These are phyloP conservation scores for Trichosporon sp. DNA, from an alignment of 1,284 basidiomycete species.

Conservation along the genomic window DNA sequence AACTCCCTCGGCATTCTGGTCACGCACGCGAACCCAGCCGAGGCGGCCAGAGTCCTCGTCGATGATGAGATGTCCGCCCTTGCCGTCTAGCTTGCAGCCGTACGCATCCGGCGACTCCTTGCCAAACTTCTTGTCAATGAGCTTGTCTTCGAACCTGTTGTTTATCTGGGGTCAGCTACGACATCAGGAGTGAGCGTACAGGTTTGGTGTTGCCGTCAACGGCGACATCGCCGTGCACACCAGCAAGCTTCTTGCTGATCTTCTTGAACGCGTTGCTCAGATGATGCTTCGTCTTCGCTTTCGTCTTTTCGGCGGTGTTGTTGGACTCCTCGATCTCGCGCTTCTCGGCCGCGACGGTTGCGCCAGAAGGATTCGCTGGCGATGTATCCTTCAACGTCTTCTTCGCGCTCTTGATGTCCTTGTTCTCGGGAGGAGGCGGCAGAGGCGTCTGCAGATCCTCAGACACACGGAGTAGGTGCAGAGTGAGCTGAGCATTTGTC, in stretches of 20 bases:
- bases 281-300: conserved; percentile 11
- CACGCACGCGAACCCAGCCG: not conserved
- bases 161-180: not conserved
- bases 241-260: conserved; percentile 19
- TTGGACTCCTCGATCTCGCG: not conserved
- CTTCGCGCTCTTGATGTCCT: conserved; percentile 4
- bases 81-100: conserved; percentile 10
- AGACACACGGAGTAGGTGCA: conserved; percentile 62
- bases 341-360: not conserved
- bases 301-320: not conserved
- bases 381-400: conserved; percentile 32
- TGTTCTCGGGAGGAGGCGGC: conserved; percentile 49
- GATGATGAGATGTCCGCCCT: conserved; percentile 19
- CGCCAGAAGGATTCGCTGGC: not conserved
- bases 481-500: conserved; percentile 63
- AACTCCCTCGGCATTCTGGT: not conserved
- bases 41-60: not conserved
- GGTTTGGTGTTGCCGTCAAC: conserved; percentile 17
- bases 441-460: conserved; percentile 55
- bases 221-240: conserved; percentile 19
- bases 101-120: conserved; percentile 19
- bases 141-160: not conserved
- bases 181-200: not conserved
- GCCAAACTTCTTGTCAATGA: conserved; percentile 21
- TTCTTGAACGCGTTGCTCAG: conserved; percentile 24